Evolutionary conservation across 2,329 filamentous ascomycete genomes (phyloP).

Genomic region (Ceratocystis albifundus): DNA sequence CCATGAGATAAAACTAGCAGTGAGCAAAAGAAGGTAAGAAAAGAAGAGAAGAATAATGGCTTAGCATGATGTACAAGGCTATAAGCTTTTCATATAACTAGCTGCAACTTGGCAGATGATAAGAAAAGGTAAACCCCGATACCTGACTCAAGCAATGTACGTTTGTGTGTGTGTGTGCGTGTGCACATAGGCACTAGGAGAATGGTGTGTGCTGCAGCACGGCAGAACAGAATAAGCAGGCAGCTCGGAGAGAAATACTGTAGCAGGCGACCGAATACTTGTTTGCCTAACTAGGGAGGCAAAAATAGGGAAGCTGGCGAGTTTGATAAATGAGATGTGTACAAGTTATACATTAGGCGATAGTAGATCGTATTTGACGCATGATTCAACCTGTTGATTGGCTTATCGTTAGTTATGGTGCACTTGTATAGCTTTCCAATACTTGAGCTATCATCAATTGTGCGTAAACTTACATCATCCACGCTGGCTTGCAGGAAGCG

Average conservation of each 20-base stretch:
- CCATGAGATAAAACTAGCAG: background rate
- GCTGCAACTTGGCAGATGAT: background rate
- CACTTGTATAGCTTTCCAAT: background rate
- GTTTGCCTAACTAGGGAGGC: background rate
- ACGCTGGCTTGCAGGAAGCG: constrained; percentile 82
- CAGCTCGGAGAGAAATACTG: background rate
- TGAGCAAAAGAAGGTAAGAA: background rate
- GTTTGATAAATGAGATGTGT: background rate
- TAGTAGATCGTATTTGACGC: constrained; percentile 80
- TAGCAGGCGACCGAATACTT: too few species aligned
- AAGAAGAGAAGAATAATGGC: background rate
- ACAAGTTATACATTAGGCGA: constrained; percentile 64
- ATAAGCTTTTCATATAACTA: background rate
- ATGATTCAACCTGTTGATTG: constrained; percentile 57
- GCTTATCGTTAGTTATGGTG: background rate
- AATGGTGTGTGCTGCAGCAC: background rate
- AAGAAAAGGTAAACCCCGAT: background rate
- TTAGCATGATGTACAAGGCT: background rate
- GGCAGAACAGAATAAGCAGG: background rate
- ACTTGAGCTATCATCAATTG: background rate
- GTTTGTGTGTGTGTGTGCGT: too few species aligned
- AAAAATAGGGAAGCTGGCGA: background rate
- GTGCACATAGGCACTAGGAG: too few species aligned
- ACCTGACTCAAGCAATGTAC: background rate
- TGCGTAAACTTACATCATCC: constrained; percentile 57